phyloP scores from a whole-genome alignment of 2,329 filamentous ascomycete genomes.

The Colletotrichum tofieldiae region DNA sequence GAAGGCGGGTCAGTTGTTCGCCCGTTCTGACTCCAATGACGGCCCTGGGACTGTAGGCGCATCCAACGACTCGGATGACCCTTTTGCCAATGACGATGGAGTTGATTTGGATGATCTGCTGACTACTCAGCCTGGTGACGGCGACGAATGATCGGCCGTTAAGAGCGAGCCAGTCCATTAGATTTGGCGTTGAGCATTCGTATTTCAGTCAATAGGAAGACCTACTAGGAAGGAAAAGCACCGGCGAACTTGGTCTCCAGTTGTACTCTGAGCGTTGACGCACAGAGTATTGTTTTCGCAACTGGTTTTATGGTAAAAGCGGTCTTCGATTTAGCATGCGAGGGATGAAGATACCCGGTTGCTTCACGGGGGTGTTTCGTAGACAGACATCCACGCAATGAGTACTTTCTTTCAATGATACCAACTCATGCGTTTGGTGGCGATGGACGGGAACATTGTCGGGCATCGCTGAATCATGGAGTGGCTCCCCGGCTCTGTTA shows the following conservation, averaged over 20 bases:
- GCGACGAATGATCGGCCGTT: background rate
- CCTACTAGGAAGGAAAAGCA: background rate
- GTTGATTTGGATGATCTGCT: background rate
- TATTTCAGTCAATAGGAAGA: background rate
- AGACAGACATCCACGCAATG: background rate
- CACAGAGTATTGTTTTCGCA: too few species aligned
- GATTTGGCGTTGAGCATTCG: too few species aligned
- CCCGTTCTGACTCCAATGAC: background rate
- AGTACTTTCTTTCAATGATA: background rate
- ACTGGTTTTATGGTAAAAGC: background rate
- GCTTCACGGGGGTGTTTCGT: background rate
- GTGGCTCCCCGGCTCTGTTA: too few species aligned
- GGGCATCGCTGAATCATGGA: too few species aligned
- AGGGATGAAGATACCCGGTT: background rate
- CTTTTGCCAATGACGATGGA: background rate
- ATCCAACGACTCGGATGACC: background rate
- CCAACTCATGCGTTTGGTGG: too few species aligned
- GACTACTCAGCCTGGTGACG: background rate
- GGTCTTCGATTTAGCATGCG: background rate
- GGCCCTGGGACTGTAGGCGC: too few species aligned
- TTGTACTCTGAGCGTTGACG: background rate
- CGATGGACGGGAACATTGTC: too few species aligned
- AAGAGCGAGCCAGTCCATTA: background rate
- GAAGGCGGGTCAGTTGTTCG: background rate
- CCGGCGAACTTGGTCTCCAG: background rate